Conservation (phyloP, 148 eudicot species). For the Vaccinium corymbosum region DNA sequence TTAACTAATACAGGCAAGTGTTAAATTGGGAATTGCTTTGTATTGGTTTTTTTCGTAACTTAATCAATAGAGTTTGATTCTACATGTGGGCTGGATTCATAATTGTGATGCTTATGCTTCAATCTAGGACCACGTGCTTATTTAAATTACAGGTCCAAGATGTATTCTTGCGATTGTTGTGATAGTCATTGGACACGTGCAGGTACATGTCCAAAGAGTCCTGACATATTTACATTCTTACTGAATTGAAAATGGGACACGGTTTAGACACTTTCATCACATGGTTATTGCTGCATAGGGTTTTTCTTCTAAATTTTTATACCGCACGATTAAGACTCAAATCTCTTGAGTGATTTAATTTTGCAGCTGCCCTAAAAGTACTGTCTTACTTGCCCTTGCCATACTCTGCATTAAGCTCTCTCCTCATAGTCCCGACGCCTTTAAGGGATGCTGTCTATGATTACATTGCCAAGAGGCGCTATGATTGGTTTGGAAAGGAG, state of each 20-base stretch:
- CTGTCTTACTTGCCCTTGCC: constrained; percentile 87
- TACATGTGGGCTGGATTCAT: neutral
- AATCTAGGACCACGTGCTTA: neutral
- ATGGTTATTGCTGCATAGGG: neutral
- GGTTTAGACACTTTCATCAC: neutral
- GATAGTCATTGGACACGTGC: neutral
- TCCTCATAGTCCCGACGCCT: constrained; percentile 63
- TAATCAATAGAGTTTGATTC: neutral
- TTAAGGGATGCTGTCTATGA: constrained; percentile 80
- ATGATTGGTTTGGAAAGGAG: constrained; percentile 79
- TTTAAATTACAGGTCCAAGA: neutral
- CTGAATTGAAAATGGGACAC: neutral
- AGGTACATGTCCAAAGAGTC: neutral
- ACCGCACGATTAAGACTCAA: neutral
- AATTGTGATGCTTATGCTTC: neutral
- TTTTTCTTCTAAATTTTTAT: too few species aligned
- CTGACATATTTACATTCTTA: neutral
- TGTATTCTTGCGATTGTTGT: neutral
- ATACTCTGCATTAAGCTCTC: constrained; percentile 64
- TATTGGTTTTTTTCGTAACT: neutral
- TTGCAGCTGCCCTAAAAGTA: constrained; percentile 91
- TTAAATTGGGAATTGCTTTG: neutral
- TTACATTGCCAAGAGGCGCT: constrained; percentile 72
- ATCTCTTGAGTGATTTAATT: constrained; percentile 9
- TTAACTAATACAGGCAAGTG: neutral